Evolutionary conservation across 108 stramenopile species (phyloP).

Genomic region (Seminavis robusta): DNA sequence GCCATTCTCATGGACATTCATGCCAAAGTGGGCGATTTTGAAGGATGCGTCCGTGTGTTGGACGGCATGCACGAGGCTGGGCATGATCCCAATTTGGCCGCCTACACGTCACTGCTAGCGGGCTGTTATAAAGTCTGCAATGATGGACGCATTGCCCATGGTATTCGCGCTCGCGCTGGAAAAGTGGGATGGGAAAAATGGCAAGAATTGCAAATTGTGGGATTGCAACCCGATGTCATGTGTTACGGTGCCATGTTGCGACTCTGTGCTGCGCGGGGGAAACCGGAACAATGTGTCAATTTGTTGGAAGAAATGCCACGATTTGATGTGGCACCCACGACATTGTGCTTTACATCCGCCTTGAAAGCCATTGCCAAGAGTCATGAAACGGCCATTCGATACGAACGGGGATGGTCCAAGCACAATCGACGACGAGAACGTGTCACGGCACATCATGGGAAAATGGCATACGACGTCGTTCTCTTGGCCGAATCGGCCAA

Average conservation of each 20-base stretch:
- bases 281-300: conserved; percentile 70
- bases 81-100: conserved; percentile 54
- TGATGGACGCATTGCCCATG: conserved; percentile 58
- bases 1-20: conserved; percentile 80
- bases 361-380: conserved; percentile 64
- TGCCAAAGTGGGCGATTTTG: conserved; percentile 71
- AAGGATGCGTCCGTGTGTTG: conserved; percentile 63
- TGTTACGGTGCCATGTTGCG: conserved; percentile 80
- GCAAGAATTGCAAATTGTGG: conserved; percentile 82
- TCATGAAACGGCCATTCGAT: conserved; percentile 69
- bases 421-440: conserved; percentile 57
- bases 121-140: conserved; percentile 78
- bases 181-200: conserved; percentile 72
- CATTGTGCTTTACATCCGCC: conserved; percentile 73
- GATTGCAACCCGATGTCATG: conserved; percentile 78
- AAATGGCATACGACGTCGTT: conserved; percentile 69
- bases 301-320: conserved; percentile 76
- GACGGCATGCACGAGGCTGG: conserved; percentile 65
- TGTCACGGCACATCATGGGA: conserved; percentile 73
- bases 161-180: conserved; percentile 67
- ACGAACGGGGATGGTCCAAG: conserved; percentile 59
- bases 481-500: conserved; percentile 75
- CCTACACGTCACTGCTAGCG: conserved; percentile 80
- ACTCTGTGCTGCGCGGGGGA: conserved; percentile 68
- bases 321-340: conserved; percentile 76